Conservation (phyloP, 495 filamentous ascomycete species). For the Elasticomyces elasticus region DNA sequence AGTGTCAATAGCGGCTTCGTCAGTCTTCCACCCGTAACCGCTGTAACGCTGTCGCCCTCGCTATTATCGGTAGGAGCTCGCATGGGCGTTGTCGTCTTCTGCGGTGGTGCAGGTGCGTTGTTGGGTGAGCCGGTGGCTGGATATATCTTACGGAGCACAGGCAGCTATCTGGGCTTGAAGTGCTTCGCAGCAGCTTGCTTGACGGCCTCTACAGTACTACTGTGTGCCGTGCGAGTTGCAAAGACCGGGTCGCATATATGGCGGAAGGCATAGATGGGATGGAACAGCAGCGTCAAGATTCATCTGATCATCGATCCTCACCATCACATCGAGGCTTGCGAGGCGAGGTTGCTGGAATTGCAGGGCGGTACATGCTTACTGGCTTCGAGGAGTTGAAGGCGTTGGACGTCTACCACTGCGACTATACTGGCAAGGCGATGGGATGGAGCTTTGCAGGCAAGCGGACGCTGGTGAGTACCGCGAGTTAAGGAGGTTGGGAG, state of each 20-base stretch:
- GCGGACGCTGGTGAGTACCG: conserved; percentile 3
- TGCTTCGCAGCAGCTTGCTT: no score
- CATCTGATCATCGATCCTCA: conserved; percentile 5
- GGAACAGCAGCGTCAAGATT: no score
- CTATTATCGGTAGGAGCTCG: conserved; percentile 3
- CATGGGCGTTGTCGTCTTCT: conserved; percentile 6
- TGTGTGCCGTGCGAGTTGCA: no score
- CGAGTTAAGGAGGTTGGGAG: no score
- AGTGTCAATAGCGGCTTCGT: no score
- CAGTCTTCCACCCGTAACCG: conserved; percentile 20
- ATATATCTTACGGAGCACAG: neutral
- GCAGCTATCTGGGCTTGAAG: neutral
- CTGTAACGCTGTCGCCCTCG: neutral
- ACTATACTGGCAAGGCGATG: conserved; percentile 1
- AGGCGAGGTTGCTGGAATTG: neutral
- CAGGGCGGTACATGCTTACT: conserved; percentile 1
- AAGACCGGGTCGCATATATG: no score
- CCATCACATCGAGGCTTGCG: neutral
- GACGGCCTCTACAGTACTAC: no score
- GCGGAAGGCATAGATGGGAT: no score
- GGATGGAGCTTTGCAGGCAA: conserved; percentile 4
- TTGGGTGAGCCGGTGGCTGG: conserved; percentile 10
- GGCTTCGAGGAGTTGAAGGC: conserved; percentile 1
- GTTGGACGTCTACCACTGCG: neutral
- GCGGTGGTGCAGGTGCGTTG: conserved; percentile 2